phyloP scores from a whole-genome alignment of 352 stramenopile species.

The Globisporangium megalacanthum region DNA sequence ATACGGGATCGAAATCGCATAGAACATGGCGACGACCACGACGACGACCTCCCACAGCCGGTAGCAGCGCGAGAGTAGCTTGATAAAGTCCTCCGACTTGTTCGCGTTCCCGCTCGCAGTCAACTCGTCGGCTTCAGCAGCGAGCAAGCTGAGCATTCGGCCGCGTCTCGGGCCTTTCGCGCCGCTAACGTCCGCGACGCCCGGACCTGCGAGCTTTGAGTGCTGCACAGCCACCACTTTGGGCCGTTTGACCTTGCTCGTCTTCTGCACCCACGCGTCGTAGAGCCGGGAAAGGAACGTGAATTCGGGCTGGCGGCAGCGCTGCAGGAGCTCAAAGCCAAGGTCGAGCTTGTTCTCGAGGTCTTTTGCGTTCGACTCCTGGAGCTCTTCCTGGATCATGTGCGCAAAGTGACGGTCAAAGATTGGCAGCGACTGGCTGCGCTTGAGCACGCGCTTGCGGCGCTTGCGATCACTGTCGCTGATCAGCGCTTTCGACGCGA shows the following conservation, averaged over 20 bases:
- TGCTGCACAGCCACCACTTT: slow-evolving; percentile 6
- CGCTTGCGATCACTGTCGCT: slow-evolving; percentile 16
- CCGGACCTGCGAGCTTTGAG: background rate
- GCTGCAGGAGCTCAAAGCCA: slow-evolving; percentile 45
- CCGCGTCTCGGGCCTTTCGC: background rate
- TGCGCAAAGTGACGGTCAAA: slow-evolving; percentile 54
- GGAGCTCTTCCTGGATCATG: slow-evolving; percentile 51
- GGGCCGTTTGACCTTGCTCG: slow-evolving; percentile 1
- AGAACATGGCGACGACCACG: slow-evolving; percentile 45
- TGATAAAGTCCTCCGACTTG: slow-evolving; percentile 46
- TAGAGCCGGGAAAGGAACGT: slow-evolving; percentile 50
- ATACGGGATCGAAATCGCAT: slow-evolving; percentile 52
- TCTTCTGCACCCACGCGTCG: slow-evolving; percentile 24
- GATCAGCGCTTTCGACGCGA: slow-evolving; percentile 11
- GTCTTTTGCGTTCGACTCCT: slow-evolving; percentile 57
- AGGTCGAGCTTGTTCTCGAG: slow-evolving; percentile 50
- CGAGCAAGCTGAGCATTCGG: background rate
- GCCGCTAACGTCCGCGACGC: background rate
- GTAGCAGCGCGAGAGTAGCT: slow-evolving; percentile 38
- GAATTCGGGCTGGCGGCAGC: slow-evolving; percentile 48
- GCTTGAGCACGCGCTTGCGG: slow-evolving; percentile 40
- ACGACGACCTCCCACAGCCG: slow-evolving; percentile 52
- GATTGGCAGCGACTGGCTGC: slow-evolving; percentile 53
- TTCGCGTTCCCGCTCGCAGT: background rate
- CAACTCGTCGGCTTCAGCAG: background rate